Conservation (phyloP, 2,329 filamentous ascomycete genomes). For the Beauveria sp. region DNA sequence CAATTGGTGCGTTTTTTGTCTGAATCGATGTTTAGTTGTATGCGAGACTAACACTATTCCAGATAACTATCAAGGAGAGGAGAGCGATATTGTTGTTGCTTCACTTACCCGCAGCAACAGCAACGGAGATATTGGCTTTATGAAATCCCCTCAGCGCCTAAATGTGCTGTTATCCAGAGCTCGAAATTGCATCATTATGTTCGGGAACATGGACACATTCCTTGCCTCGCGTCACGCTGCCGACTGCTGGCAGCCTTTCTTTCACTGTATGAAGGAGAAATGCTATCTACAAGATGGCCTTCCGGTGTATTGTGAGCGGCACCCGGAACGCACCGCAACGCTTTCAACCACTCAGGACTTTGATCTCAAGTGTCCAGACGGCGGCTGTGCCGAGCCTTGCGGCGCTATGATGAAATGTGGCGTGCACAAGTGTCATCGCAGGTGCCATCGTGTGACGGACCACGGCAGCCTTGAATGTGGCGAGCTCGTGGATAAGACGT, state of each 20-base stretch:
- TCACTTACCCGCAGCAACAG: slow-evolving; percentile 62
- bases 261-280: slow-evolving; percentile 44
- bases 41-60: background rate
- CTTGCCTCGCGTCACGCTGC: slow-evolving; percentile 37
- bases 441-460: slow-evolving; percentile 55
- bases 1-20: slow-evolving; percentile 48
- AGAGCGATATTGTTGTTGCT: slow-evolving; percentile 64
- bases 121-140: slow-evolving; percentile 60
- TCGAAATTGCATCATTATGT: slow-evolving; percentile 56
- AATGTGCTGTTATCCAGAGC: slow-evolving; percentile 66
- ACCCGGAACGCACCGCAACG: slow-evolving; percentile 40
- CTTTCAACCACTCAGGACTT: slow-evolving; percentile 50
- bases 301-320: slow-evolving; percentile 51
- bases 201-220: slow-evolving; percentile 64
- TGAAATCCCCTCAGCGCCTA: slow-evolving; percentile 49
- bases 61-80: slow-evolving; percentile 77
- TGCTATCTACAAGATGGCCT: slow-evolving; percentile 52
- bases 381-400: slow-evolving; percentile 58
- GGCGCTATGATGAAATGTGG: slow-evolving; percentile 45
- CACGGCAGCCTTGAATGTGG: slow-evolving; percentile 41
- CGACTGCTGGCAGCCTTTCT: slow-evolving; percentile 47
- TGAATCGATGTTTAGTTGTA: background rate
- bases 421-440: slow-evolving; percentile 48
- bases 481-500: slow-evolving; percentile 33
- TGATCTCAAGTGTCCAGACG: slow-evolving; percentile 54